A percentile compares a stretch with the other conserved stretches of the same genome.
phyloP scores from a whole-genome alignment of 805 yeast genomes.

The Kuraishia molischiana region DNA sequence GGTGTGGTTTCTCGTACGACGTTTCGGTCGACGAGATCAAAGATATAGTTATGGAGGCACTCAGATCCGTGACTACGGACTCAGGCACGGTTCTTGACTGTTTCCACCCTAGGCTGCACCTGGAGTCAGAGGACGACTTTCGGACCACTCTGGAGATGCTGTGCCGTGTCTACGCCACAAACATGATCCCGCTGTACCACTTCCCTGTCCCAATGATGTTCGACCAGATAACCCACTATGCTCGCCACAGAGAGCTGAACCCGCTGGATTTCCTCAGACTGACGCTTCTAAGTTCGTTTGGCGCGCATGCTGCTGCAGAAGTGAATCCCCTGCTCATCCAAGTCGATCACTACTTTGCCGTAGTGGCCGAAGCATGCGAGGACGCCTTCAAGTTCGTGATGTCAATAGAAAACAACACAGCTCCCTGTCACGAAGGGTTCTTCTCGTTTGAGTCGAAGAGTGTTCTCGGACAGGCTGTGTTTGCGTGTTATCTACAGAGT shows the following conservation, averaged over 20 bases:
- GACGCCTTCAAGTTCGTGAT: neutral
- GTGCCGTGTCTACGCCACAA: no score
- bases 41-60: no score
- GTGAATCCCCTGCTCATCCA: neutral
- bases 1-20: no score
- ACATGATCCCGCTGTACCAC: slow-evolving; percentile 1
- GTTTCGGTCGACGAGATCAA: no score
- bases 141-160: no score
- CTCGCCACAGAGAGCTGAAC: neutral
- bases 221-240: neutral
- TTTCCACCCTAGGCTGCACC: no score
- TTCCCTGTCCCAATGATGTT: neutral
- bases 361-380: neutral
- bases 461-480: neutral
- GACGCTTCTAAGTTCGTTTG: neutral
- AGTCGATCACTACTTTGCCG: neutral
- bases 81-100: no score
- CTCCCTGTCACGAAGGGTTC: neutral
- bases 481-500: neutral
- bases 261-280: neutral
- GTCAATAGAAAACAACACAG: neutral
- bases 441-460: neutral
- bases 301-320: neutral
- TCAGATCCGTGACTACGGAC: no score
- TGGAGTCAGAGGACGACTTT: no score